Base-by-base conservation (phyloP, 805 yeast species). In the Sporopachydermia lactativora region DNA sequence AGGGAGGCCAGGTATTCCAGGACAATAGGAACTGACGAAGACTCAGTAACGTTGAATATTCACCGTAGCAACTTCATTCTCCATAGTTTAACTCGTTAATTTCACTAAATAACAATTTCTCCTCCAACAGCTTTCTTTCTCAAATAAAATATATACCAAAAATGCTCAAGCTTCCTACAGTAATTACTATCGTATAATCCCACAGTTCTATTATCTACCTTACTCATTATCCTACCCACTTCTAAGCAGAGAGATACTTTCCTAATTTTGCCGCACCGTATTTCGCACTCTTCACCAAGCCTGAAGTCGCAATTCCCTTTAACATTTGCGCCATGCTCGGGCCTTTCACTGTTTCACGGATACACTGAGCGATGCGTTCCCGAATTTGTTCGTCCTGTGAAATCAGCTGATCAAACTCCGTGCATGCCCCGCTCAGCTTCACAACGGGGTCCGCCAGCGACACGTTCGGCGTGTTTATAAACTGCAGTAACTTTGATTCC, bases 241-340 rank as follows among this genome's bases (percentile, higher is more conserved):
- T n/a, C n/a, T n/a, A 24, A 24, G 31, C 31, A 24, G 31, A 24
- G 31, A 24, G 31, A 15, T 57, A 53, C 47, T 70, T 70, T 16
- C 50, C 47, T 41, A 67, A 61, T 59, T 88, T 88, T 38, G 84
- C 94, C 57, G 71, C 62, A 3, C 94, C 88, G 57, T 88, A 88
- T 51, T 68, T 72, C 39, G 75, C 53, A 6, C 88, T 75, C 53
- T 81, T 82, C 15, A 63, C 53, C 1, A 81, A 39, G 1, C 98
- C 98, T 1, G 97, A 96, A 3, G 95, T 85, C 35, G 84, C 62
- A 1, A 89, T 51, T 0, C 98, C 98, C 57, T 89, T 86, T 14
- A 75, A 47, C 19, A 84, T 74, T 58, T 92, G 98, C 5, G 75
- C 58, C 13, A 77, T 53, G 13, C 95, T 82, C n/a, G 92, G 78